These are phyloP conservation scores for Penicillium alfredii DNA, from an alignment of 495 filamentous ascomycete species.

Conservation along the genomic window DNA sequence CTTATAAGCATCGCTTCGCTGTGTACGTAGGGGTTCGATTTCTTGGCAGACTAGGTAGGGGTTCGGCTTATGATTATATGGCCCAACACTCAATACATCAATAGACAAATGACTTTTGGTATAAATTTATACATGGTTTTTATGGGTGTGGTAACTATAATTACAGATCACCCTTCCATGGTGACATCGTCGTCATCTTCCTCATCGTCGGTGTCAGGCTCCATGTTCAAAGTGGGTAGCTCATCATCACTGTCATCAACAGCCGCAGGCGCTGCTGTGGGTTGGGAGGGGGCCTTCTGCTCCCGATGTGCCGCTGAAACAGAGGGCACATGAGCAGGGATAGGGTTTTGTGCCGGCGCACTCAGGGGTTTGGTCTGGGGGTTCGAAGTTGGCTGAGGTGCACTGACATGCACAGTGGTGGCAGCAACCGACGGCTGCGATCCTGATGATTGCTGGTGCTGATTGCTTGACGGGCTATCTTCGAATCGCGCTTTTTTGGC, in stretches of 20 bases:
- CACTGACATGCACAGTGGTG: constrained; percentile 6
- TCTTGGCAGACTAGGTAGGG: too few species aligned
- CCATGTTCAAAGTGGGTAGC: constrained; percentile 43
- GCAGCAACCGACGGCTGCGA: constrained; percentile 9
- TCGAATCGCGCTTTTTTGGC: constrained; percentile 34
- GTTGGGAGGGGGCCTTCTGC: too few species aligned
- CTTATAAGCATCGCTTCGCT: too few species aligned
- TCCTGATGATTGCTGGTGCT: constrained; percentile 4
- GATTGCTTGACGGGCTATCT: constrained; percentile 6
- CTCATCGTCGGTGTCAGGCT: constrained; percentile 41
- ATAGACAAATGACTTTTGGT: too few species aligned
- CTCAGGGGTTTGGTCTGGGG: constrained; percentile 7
- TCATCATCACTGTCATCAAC: constrained; percentile 47
- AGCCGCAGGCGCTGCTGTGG: constrained; percentile 6
- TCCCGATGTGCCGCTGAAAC: constrained; percentile 3
- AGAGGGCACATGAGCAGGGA: constrained; percentile 9
- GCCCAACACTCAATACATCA: too few species aligned
- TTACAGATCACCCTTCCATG: constrained; percentile 24
- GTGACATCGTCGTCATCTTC: constrained; percentile 35
- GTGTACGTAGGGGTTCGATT: too few species aligned
- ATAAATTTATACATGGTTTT: not conserved
- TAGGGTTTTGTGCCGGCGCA: constrained; percentile 5
- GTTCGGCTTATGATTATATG: too few species aligned
- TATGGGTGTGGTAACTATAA: constrained; percentile 1
- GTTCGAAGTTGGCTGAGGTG: constrained; percentile 1